Evolutionary conservation across 805 yeast genomes (phyloP).

Genomic region (Blastobotrys muscicola): DNA sequence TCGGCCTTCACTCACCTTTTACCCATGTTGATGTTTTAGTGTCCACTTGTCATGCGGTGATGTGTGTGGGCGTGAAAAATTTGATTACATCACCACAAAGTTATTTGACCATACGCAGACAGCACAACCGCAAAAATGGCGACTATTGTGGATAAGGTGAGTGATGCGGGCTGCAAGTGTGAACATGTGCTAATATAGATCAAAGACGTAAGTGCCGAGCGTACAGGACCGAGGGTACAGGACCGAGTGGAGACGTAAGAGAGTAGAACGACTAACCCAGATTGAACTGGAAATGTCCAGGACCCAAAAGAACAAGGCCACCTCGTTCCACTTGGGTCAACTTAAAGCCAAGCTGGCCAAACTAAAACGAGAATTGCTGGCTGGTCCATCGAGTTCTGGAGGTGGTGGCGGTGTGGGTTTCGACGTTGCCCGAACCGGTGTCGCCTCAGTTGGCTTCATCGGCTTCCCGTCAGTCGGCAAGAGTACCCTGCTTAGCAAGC

Average conservation of each 20-base stretch:
- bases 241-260: too few species aligned
- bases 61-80: too few species aligned
- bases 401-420: conserved; percentile 93
- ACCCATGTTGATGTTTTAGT: conserved; percentile 32
- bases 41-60: too few species aligned
- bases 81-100: too few species aligned
- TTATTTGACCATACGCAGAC: too few species aligned
- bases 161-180: too few species aligned
- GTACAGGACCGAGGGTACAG: conserved; percentile 37
- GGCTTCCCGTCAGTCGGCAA: conserved; percentile 95
- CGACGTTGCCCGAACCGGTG: conserved; percentile 98
- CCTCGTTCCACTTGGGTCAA: conserved; percentile 95
- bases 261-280: too few species aligned
- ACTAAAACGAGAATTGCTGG: conserved; percentile 80
- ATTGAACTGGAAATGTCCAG: conserved; percentile 97
- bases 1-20: conserved; percentile 38
- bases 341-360: conserved; percentile 94
- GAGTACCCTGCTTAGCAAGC: conserved; percentile 65
- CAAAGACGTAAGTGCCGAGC: conserved; percentile 19
- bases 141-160: conserved; percentile 48
- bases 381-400: conserved; percentile 56
- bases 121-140: conserved; percentile 34
- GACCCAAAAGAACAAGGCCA: conserved; percentile 97
- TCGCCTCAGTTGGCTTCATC: conserved; percentile 92
- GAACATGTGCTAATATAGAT: conserved; percentile 10